A percentile compares a stretch with the other conserved stretches of the same genome.
Conservation (phyloP, 2,329 filamentous ascomycete species). For the Botrytis squamosa region DNA sequence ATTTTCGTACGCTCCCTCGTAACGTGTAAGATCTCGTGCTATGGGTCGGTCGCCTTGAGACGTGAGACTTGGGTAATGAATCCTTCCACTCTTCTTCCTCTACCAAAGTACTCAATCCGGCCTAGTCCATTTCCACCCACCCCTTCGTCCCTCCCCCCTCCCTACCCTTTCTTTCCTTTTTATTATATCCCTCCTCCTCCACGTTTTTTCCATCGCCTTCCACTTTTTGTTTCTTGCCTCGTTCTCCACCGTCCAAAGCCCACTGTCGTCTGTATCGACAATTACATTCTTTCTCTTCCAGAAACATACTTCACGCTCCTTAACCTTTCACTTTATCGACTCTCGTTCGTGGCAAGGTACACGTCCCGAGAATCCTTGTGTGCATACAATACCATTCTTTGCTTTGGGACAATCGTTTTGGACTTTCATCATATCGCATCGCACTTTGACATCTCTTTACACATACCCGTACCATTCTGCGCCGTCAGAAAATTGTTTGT, state of each 20-base stretch:
- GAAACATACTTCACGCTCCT: conserved; percentile 16
- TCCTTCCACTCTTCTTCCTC: conserved; percentile 1
- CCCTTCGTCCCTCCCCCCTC: too few relatives aligned
- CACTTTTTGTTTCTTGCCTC: conserved; percentile 11
- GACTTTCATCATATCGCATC: background rate
- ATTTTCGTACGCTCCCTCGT: background rate
- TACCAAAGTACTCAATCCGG: background rate
- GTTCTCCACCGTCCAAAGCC: background rate
- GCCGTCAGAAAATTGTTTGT: background rate
- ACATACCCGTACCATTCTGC: background rate
- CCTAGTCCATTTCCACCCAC: background rate
- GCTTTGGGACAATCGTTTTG: background rate
- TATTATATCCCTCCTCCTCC: background rate
- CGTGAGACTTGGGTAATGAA: background rate
- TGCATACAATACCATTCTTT: conserved; percentile 9
- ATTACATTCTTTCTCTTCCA: conserved; percentile 8
- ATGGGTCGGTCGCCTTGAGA: background rate
- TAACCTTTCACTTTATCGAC: background rate
- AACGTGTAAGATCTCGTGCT: background rate
- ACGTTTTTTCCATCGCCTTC: background rate
- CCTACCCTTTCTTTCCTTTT: conserved; percentile 1
- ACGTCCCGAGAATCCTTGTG: background rate
- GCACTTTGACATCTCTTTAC: background rate
- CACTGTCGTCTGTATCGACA: background rate
- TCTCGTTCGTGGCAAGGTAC: conserved; percentile 13